Evolutionary conservation across 2,329 filamentous ascomycete species (phyloP).

Genomic region (Calonectria montana): DNA sequence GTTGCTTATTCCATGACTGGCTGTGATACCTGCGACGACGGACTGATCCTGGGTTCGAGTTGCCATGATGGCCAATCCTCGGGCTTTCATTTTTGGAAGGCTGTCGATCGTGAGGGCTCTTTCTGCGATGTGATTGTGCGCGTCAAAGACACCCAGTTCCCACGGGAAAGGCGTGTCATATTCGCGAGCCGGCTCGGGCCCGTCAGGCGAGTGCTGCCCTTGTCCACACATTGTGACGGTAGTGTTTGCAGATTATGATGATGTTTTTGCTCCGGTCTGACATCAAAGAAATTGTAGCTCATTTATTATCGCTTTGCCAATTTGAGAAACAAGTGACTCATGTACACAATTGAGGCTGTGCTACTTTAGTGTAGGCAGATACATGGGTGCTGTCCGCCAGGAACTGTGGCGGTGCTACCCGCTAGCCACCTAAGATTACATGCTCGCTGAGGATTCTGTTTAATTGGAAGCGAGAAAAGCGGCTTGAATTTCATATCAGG

Average conservation of each 20-base stretch:
- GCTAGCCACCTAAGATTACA: not conserved
- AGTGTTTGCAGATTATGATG: no score
- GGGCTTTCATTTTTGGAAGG: constrained; percentile 29
- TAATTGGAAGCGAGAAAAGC: no score
- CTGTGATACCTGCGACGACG: constrained; percentile 17
- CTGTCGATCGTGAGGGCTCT: constrained; percentile 4
- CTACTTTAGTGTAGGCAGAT: not conserved
- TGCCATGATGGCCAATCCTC: constrained; percentile 34
- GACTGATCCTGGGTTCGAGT: constrained; percentile 39
- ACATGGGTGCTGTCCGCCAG: not conserved
- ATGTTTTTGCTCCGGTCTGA: not conserved
- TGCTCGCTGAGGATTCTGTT: no score
- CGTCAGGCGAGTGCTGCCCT: constrained; percentile 9
- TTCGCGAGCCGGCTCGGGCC: not conserved
- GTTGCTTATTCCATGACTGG: constrained; percentile 9
- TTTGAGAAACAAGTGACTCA: not conserved
- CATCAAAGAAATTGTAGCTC: not conserved
- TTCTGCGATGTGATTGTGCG: constrained; percentile 39
- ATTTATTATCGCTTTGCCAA: not conserved
- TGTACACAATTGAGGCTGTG: not conserved
- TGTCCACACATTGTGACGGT: constrained; percentile 27
- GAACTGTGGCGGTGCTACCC: no score
- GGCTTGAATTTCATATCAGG: no score
- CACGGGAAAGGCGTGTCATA: constrained; percentile 34
- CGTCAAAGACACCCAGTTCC: constrained; percentile 48